A percentile compares a stretch with the other conserved stretches of the same genome.
Evolutionary conservation across 768 basidiomycete species (phyloP).

Genomic region (Boletus speciosus): DNA sequence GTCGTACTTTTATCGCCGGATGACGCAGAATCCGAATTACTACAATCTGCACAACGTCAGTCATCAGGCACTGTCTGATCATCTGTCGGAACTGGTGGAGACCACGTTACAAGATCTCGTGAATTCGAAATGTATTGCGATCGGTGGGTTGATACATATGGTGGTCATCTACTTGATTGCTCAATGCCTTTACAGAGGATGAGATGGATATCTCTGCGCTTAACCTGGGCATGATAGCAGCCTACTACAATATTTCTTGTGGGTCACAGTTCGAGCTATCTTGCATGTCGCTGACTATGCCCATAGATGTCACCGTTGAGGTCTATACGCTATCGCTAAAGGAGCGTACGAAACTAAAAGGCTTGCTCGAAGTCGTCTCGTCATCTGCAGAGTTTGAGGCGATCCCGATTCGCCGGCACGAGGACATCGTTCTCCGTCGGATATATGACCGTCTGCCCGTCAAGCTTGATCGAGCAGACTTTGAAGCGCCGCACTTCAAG

Average conservation of each 20-base stretch:
- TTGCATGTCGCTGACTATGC: not conserved
- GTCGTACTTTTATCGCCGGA: slow-evolving; percentile 96
- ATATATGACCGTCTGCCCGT: slow-evolving; percentile 97
- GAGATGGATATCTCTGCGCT: slow-evolving; percentile 91
- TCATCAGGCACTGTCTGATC: slow-evolving; percentile 93
- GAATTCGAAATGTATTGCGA: slow-evolving; percentile 90
- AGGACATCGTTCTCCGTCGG: slow-evolving; percentile 76
- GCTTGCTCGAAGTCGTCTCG: slow-evolving; percentile 92
- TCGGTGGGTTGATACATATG: slow-evolving; percentile 48
- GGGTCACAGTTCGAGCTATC: slow-evolving; percentile 26
- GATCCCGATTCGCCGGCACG: slow-evolving; percentile 93
- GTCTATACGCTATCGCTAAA: slow-evolving; percentile 94
- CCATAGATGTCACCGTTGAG: slow-evolving; percentile 88
- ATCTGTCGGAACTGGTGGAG: slow-evolving; percentile 94
- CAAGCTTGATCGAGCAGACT: slow-evolving; percentile 81
- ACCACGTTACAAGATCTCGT: slow-evolving; percentile 88
- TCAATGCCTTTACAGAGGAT: slow-evolving; percentile 49
- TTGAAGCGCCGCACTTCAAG: slow-evolving; percentile 96
- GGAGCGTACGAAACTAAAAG: slow-evolving; percentile 95
- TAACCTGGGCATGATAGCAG: slow-evolving; percentile 98
- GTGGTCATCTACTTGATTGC: not conserved
- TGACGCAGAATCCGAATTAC: slow-evolving; percentile 97
- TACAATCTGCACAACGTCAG: slow-evolving; percentile 94
- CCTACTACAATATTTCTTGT: slow-evolving; percentile 94
- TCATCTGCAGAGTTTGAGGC: slow-evolving; percentile 95